Evolutionary conservation across 805 yeast genomes (phyloP).

Genomic region (Candida chauliodis): DNA sequence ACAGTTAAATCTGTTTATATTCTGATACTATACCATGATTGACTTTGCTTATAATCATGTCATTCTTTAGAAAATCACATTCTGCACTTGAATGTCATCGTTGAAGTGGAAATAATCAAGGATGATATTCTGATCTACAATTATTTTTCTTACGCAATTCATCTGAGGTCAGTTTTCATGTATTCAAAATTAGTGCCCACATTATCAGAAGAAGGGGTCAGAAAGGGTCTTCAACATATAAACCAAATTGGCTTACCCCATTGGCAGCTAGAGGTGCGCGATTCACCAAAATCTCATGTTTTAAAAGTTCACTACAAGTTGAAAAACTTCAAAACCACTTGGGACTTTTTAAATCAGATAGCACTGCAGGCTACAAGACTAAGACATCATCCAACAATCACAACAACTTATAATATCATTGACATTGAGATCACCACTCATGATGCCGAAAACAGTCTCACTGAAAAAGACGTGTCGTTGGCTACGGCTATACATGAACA

Average conservation of each 20-base stretch:
- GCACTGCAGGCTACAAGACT: constrained; percentile 53
- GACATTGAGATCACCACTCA: constrained; percentile 59
- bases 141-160: too few relatives aligned
- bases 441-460: constrained; percentile 48
- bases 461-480: constrained; percentile 55
- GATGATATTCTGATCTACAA: too few relatives aligned
- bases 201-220: not conserved
- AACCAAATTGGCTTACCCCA: constrained; percentile 3
- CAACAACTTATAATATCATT: constrained; percentile 60
- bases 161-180: too few relatives aligned
- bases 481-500: constrained; percentile 38
- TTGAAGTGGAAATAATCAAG: too few relatives aligned
- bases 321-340: constrained; percentile 55
- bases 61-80: too few relatives aligned
- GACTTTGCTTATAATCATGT: too few relatives aligned
- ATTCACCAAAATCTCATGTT: constrained; percentile 5
- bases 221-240: constrained; percentile 1
- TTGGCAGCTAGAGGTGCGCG: constrained; percentile 3
- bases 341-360: constrained; percentile 61
- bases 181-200: not conserved
- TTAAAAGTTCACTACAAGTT: constrained; percentile 27
- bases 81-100: too few relatives aligned
- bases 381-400: constrained; percentile 72
- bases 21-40: too few relatives aligned
- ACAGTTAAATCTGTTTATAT: too few relatives aligned